These are phyloP conservation scores for Bjerkandera adusta DNA, from an alignment of 1,284 basidiomycete genomes.

Conservation along the genomic window DNA sequence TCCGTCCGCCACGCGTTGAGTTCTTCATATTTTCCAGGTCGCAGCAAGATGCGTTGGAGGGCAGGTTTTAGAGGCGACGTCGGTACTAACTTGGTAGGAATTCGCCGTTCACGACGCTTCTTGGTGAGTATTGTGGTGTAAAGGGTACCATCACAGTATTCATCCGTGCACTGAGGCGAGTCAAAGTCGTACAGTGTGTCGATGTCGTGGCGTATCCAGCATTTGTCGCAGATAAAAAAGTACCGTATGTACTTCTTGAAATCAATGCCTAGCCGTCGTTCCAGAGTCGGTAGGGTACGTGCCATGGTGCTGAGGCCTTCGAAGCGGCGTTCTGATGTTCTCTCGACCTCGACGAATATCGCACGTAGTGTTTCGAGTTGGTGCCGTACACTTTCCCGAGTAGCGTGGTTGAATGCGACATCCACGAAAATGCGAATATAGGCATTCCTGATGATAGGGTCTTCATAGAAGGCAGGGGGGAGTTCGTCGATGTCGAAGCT, in stretches of 20 bases:
- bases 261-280: neutral
- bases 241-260: neutral
- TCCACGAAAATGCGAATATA: constrained; percentile 5
- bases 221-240: neutral
- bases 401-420: constrained; percentile 4
- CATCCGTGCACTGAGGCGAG: neutral
- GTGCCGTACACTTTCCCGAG: neutral
- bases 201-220: neutral
- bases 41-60: constrained; percentile 10
- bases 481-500: too few relatives aligned
- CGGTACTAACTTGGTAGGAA: constrained; percentile 15
- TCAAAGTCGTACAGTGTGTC: neutral
- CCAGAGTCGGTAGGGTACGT: neutral
- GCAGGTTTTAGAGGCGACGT: neutral
- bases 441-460: constrained; percentile 1
- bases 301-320: neutral
- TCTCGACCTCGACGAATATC: neutral
- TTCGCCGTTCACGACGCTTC: constrained; percentile 2
- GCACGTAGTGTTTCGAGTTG: neutral
- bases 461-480: constrained; percentile 3
- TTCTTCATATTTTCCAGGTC: constrained; percentile 16
- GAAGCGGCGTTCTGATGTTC: neutral
- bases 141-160: neutral
- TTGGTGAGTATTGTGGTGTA: neutral
- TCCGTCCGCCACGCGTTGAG: constrained; percentile 14